Evolutionary conservation across 2,329 filamentous ascomycete genomes (phyloP).

Genomic region (Ophiostoma sp.): DNA sequence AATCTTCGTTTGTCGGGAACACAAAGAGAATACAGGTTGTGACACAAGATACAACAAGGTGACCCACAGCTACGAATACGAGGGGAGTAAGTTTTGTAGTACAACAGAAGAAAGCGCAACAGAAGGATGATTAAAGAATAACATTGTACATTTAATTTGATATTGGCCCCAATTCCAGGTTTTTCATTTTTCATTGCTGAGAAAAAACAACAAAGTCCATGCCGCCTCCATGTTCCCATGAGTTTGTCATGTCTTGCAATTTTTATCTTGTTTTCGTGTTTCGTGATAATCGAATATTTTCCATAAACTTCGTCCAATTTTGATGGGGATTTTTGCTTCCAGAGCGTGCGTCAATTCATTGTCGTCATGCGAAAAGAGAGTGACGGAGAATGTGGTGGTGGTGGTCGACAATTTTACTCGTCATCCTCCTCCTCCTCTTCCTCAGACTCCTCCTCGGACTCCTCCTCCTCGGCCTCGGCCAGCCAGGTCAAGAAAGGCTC

Average conservation of each 20-base stretch:
- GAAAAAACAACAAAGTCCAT: neutral
- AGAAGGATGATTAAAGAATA: neutral
- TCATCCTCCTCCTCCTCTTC: conserved; percentile 58
- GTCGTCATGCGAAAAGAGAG: neutral
- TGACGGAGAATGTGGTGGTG: neutral
- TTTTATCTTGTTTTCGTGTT: neutral
- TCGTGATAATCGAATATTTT: neutral
- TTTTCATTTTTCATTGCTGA: neutral
- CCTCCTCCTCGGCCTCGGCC: conserved; percentile 74
- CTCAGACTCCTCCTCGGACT: conserved; percentile 49
- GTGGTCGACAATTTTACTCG: conserved; percentile 32
- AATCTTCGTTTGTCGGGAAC: neutral
- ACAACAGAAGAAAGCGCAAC: neutral
- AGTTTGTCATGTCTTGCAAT: neutral
- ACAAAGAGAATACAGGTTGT: neutral
- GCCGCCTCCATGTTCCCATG: neutral
- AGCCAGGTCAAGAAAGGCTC: conserved; percentile 96
- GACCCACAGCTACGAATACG: neutral
- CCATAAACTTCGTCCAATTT: conserved; percentile 12
- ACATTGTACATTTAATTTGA: neutral
- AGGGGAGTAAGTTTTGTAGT: neutral
- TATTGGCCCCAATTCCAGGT: neutral
- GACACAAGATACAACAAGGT: neutral
- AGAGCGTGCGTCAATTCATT: neutral
- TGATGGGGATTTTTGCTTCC: neutral